phyloP scores from a whole-genome alignment of 345 rosid species.

The Noccaea caerulescens region DNA sequence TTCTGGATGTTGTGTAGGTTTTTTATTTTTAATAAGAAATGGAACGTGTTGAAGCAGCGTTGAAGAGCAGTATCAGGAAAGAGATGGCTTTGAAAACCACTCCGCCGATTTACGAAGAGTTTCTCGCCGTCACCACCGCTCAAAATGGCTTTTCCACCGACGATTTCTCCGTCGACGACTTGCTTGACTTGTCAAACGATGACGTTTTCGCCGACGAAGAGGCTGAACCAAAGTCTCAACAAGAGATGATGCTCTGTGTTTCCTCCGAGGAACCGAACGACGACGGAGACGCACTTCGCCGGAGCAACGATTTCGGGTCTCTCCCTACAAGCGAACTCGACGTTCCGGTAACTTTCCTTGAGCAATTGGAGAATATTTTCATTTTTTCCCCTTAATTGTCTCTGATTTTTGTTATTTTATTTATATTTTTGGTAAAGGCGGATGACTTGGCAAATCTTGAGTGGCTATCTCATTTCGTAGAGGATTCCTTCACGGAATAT shows the following conservation, averaged over 20 bases:
- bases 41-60: constrained; percentile 71
- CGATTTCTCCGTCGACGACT: constrained; percentile 75
- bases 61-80: constrained; percentile 64
- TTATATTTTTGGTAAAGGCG: constrained; percentile 48
- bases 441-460: constrained; percentile 81
- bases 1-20: constrained; percentile 1
- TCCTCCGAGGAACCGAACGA: constrained; percentile 37
- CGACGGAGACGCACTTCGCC: constrained; percentile 26
- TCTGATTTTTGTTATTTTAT: not conserved
- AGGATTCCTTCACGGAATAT: constrained; percentile 74
- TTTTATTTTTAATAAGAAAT: constrained; percentile 42
- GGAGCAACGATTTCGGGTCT: constrained; percentile 46
- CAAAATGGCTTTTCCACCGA: constrained; percentile 55
- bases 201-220: constrained; percentile 55
- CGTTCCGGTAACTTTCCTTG: constrained; percentile 60
- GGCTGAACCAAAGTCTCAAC: constrained; percentile 33
- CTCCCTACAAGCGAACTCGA: constrained; percentile 58
- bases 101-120: constrained; percentile 51
- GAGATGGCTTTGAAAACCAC: constrained; percentile 57
- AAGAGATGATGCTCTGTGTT: constrained; percentile 30
- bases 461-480: constrained; percentile 94
- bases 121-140: constrained; percentile 38
- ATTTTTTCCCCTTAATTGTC: not conserved
- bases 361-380: not conserved
- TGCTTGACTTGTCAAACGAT: constrained; percentile 79